Evolutionary conservation across 345 rosid genomes (phyloP).

Genomic region (Hibiscus trionum): DNA sequence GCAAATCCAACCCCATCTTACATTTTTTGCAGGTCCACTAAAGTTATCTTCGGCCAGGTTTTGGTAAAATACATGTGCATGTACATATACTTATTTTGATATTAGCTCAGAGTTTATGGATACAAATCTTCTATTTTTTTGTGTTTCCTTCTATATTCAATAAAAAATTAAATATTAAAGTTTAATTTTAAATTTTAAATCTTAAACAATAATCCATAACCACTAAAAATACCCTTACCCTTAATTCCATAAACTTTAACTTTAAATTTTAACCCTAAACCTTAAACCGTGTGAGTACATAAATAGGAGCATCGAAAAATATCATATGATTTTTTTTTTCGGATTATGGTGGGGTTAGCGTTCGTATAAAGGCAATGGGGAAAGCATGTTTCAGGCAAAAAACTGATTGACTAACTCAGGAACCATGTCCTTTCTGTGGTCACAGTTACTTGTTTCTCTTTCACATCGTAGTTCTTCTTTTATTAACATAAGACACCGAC

Average conservation of each 20-base stretch:
- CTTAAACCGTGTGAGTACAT: no score
- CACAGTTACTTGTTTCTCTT: background rate
- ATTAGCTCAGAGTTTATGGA: background rate
- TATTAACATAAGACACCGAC: background rate
- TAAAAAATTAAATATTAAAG: no score
- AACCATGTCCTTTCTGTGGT: conserved; percentile 8
- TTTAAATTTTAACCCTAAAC: no score
- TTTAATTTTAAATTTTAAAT: no score
- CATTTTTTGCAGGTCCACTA: conserved; percentile 1
- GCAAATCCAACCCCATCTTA: background rate
- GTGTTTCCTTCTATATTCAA: no score
- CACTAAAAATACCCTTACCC: no score
- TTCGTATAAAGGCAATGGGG: background rate
- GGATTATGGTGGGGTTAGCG: conserved; percentile 15
- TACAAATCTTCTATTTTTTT: no score
- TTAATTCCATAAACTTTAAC: no score
- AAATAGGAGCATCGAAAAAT: no score
- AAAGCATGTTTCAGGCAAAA: background rate
- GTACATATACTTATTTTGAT: background rate
- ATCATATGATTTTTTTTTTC: no score
- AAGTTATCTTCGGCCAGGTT: background rate
- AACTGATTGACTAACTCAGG: background rate
- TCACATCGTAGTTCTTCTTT: background rate
- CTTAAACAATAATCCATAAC: no score
- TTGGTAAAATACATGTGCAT: background rate